Conservation (phyloP, 2,329 filamentous ascomycete genomes). For the Fusarium brachygibbosum region DNA sequence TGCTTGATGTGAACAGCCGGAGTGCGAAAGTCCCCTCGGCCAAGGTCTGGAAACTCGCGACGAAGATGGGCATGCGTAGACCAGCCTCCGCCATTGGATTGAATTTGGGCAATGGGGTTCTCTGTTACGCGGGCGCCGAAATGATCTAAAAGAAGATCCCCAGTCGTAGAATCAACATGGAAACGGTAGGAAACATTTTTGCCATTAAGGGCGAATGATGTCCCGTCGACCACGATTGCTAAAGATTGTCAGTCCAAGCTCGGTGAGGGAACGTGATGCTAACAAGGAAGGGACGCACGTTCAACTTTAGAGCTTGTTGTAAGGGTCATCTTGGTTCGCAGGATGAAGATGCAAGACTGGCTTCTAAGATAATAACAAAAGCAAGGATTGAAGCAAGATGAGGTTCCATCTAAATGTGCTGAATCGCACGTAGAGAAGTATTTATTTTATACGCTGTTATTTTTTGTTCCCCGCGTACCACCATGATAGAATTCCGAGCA, state of each 20-base stretch:
- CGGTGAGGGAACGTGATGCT: accelerated
- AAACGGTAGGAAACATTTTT: slow-evolving; percentile 72
- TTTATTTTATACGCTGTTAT: background rate
- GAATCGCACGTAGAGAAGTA: accelerated
- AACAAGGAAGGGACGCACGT: slow-evolving; percentile 9
- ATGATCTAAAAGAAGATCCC: slow-evolving; percentile 71
- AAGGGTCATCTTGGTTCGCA: slow-evolving; percentile 13
- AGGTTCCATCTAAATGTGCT: background rate
- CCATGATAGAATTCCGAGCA: slow-evolving; percentile 24
- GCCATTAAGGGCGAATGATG: slow-evolving; percentile 69
- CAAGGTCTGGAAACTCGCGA: slow-evolving; percentile 74
- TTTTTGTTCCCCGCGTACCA: background rate
- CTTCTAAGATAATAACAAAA: no score
- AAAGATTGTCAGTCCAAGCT: background rate
- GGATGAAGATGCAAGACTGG: background rate
- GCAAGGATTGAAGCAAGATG: background rate
- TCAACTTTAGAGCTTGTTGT: background rate
- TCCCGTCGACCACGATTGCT: slow-evolving; percentile 68
- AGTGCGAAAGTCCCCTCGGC: slow-evolving; percentile 72
- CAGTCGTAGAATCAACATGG: slow-evolving; percentile 68
- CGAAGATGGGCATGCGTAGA: slow-evolving; percentile 63
- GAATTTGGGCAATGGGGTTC: slow-evolving; percentile 59
- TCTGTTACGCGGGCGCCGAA: slow-evolving; percentile 70
- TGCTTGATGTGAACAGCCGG: slow-evolving; percentile 73
- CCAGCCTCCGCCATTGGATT: slow-evolving; percentile 63